Base-by-base conservation (phyloP, 2,329 filamentous ascomycete genomes). In the Pestalotiopsis sp. region DNA sequence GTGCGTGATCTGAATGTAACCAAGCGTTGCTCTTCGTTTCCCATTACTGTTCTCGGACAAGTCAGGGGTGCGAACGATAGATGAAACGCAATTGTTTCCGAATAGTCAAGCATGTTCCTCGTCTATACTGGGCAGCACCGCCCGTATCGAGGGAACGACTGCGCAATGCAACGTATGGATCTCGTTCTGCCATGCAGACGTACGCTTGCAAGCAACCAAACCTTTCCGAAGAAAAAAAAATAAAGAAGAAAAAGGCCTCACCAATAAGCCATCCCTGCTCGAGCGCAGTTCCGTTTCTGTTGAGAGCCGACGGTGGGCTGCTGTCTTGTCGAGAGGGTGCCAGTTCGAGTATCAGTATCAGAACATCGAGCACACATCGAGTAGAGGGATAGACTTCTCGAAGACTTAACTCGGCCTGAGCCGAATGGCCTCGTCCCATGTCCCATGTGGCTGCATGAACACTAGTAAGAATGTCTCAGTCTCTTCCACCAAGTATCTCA, bases 1-100 rank as follows among this genome's bases (percentile, higher is more conserved):
- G 72, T 77, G 76, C 77, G 77, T 78, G 74, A 77, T 77, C 76
- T 78, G 72, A 70, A 72, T 71, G 76, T 72, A 75, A 70, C 71
- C 72, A 74, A 70, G 74, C 75, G 71, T 72, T 69, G 72, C 70
- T 7, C 68, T 73, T 78, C 76, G 76, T 78, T 73, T 78, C 72
- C 71, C 70, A 74, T 77, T 78, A 74, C 76, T 75, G 69, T 75
- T 77, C 73, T 74, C 68, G 75, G 76, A 70, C 71, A 73, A 70
- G 70, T 66, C 66, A 66, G 67, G 68, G 70, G 31, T 36, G n/a
- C 39, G 17, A 39, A 36, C 20, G 11, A 66, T 25, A 36, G n/a
- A 66, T 57, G 41, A 57, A 57, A 58, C 49, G 17, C 64, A 49
- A 38, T 52, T 66, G 27, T 39, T 66, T 39, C 45, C 64, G 23